Conservation (phyloP, 2,329 filamentous ascomycete genomes). For the Canariomyces notabilis region DNA sequence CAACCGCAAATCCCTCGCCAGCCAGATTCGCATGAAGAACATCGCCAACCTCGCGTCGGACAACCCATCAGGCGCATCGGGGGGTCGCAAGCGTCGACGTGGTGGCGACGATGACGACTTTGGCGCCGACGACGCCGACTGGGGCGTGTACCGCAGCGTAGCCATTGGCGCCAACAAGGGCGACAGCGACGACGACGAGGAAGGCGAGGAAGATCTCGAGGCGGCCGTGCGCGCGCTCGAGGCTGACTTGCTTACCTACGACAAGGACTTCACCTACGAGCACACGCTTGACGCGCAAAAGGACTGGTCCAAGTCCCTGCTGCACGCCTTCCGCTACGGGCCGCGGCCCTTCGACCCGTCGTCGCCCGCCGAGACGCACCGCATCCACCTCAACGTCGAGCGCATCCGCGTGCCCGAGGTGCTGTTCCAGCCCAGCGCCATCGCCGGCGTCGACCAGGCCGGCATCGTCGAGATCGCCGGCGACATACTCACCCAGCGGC, state of each 20-base stretch:
- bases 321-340: conserved; percentile 86
- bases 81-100: conserved; percentile 69
- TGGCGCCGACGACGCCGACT: conserved; percentile 94
- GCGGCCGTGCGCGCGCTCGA: conserved; percentile 72
- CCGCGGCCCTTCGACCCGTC: conserved; percentile 80
- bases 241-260: conserved; percentile 77
- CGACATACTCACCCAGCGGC: conserved; percentile 80
- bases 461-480: conserved; percentile 88
- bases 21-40: conserved; percentile 96
- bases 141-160: conserved; percentile 93
- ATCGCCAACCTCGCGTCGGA: conserved; percentile 95
- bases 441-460: conserved; percentile 88
- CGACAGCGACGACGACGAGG: conserved; percentile 79
- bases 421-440: conserved; percentile 77
- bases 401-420: conserved; percentile 91
- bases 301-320: conserved; percentile 88
- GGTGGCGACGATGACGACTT: conserved; percentile 94
- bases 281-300: conserved; percentile 87
- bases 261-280: conserved; percentile 85
- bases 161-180: conserved; percentile 70
- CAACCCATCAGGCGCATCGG: conserved; percentile 51
- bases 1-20: conserved; percentile 93
- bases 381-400: conserved; percentile 94
- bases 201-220: conserved; percentile 84
- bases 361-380: conserved; percentile 72